Evolutionary conservation across 768 basidiomycete species (phyloP).

Genomic region (Rhodotorula diobovata): DNA sequence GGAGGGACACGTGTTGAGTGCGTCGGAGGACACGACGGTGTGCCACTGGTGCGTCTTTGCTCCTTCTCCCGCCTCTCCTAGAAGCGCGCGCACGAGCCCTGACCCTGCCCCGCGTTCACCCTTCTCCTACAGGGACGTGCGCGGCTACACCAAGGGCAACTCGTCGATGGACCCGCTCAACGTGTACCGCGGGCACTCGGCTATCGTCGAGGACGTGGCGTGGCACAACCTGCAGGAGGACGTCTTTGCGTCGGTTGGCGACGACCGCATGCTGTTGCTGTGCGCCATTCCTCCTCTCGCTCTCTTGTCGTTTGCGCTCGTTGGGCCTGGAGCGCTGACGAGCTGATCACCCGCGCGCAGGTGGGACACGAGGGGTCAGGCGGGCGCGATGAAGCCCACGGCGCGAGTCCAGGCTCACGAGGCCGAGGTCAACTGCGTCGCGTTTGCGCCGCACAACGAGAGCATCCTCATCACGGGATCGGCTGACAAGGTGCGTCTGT

Average conservation of each 20-base stretch:
- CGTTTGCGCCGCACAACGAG: constrained; percentile 77
- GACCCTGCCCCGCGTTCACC: neutral
- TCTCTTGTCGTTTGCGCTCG: neutral
- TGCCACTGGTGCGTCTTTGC: constrained; percentile 70
- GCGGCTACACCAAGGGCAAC: constrained; percentile 72
- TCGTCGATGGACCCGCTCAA: constrained; percentile 74
- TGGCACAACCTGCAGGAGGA: constrained; percentile 82
- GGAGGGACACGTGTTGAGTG: constrained; percentile 76
- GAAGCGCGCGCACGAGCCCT: neutral
- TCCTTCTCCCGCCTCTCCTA: too few relatives aligned
- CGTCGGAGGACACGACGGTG: constrained; percentile 92
- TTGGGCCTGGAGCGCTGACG: too few relatives aligned
- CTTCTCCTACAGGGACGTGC: constrained; percentile 69
- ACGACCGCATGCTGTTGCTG: constrained; percentile 92
- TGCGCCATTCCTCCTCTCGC: constrained; percentile 50
- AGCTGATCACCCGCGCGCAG: constrained; percentile 49
- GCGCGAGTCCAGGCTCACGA: constrained; percentile 78
- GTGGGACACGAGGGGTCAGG: constrained; percentile 81
- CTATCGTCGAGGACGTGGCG: constrained; percentile 96
- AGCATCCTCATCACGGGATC: constrained; percentile 84
- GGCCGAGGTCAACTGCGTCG: constrained; percentile 81
- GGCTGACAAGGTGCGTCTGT: constrained; percentile 73
- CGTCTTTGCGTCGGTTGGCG: constrained; percentile 89
- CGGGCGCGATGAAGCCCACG: constrained; percentile 55
- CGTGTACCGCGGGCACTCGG: constrained; percentile 80